Conservation (phyloP, 1,284 basidiomycete species). For the Rhodofomes roseus region DNA sequence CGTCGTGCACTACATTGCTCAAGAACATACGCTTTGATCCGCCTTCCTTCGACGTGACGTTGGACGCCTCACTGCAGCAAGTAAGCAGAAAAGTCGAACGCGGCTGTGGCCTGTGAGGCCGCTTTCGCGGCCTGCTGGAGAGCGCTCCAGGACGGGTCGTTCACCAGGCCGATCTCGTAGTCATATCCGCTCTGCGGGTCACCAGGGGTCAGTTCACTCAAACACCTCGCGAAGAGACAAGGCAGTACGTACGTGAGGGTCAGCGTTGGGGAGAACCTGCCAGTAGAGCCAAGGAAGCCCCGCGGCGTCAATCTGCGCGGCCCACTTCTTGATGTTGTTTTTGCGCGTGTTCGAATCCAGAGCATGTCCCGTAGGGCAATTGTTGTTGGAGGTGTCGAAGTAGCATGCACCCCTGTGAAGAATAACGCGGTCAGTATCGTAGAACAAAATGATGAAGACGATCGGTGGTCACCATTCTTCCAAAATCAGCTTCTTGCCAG, state of each 20-base stretch:
- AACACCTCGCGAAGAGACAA: neutral
- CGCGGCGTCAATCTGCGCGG: conserved; percentile 30
- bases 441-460: neutral
- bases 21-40: too few relatives aligned
- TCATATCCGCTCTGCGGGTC: neutral
- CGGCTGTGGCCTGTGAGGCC: neutral
- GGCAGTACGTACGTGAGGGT: conserved; percentile 28
- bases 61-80: neutral
- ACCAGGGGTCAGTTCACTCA: neutral
- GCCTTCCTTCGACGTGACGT: too few relatives aligned
- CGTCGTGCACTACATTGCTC: too few relatives aligned
- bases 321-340: conserved; percentile 29
- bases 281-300: conserved; percentile 37
- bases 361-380: conserved; percentile 24
- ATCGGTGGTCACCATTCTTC: conserved; percentile 31
- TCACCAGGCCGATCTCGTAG: neutral
- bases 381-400: conserved; percentile 29
- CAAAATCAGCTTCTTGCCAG: conserved; percentile 32
- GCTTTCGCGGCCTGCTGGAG: neutral
- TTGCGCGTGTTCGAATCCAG: conserved; percentile 25
- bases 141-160: neutral
- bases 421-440: neutral
- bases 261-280: conserved; percentile 33
- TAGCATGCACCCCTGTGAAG: conserved; percentile 32
- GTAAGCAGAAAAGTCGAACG: neutral